Base-by-base conservation (phyloP, 2,329 filamentous ascomycete species). In the Pseudocercospora vitis region DNA sequence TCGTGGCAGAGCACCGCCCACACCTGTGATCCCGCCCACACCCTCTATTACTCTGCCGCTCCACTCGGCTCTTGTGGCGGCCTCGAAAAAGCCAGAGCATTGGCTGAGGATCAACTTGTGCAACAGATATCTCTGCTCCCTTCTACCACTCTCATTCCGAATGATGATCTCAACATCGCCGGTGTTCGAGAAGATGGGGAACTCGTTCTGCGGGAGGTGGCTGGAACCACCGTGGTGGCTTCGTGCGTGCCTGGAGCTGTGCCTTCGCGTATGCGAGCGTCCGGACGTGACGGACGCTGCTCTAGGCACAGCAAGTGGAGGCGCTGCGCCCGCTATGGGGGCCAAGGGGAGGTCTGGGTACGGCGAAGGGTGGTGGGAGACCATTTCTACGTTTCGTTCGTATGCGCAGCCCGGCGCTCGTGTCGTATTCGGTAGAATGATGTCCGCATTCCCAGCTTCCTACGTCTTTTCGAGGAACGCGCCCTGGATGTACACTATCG, bases 41-140 rank as follows among this genome's bases (percentile, higher is more conserved):
- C 40, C 49, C 21, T 62, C 58, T 16, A 57, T 28, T 18, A 50
- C 63, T 24, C 56, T 44, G 7, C 63, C 58, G 46, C 59, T 63
- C 68, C 68, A 69, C 44, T 68, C 65, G 8, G 63, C 62, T 44
- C 65, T 53, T 33, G 62, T 68, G 3, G 62, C 89, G 19, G 88
- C 87, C 71, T 95, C 89, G 69, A 97, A 97, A 76, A 96, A 96
- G 12, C 90, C 91, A 4, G 91, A 96, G 67, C 88, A 95, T 72
- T 95, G 88, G 26, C 88, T 86, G 62, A 97, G 76, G 33, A 92
- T 96, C 66, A 96, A 81, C 55, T 86, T 81, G 74, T 97, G 92
- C 52, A 97, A 79, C 42, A 96, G 79, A 70, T 96, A 97, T 57
- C 88, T 81, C 68, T 89, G 88, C 72, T 94, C 87, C 67, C 85